A percentile compares a stretch with the other conserved stretches of the same genome.
Evolutionary conservation across 768 basidiomycete species (phyloP).

Genomic region (Daedalea quercina): DNA sequence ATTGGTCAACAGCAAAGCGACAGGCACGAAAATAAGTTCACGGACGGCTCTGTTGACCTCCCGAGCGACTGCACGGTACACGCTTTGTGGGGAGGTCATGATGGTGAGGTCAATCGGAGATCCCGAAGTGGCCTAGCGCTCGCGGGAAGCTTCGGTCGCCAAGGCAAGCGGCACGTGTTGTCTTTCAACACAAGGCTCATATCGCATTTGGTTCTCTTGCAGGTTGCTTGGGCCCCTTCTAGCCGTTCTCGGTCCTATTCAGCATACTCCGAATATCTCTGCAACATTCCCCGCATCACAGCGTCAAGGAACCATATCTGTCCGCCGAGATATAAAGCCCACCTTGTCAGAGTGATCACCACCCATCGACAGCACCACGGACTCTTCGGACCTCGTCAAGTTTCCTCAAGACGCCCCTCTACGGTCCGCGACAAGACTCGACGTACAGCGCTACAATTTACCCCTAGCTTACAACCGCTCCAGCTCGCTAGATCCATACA

Average conservation of each 20-base stretch:
- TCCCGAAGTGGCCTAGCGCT: neutral
- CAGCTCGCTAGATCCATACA: too few species aligned
- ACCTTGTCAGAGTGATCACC: neutral
- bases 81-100: constrained; percentile 1
- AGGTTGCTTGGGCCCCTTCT: neutral
- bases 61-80: constrained; percentile 47
- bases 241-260: neutral
- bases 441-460: neutral
- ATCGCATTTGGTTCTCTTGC: neutral
- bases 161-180: neutral
- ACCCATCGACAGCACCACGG: neutral
- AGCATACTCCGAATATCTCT: neutral
- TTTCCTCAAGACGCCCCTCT: constrained; percentile 3
- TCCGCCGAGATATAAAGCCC: neutral
- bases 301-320: neutral
- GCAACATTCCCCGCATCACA: neutral
- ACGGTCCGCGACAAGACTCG: constrained; percentile 6
- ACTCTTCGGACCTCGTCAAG: neutral
- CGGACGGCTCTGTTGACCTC: constrained; percentile 45
- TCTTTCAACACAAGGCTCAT: neutral
- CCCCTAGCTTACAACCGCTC: too few species aligned
- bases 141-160: neutral
- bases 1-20: neutral
- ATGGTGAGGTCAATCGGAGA: neutral
- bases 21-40: constrained; percentile 7